Evolutionary conservation across 345 rosid species (phyloP), one percentile per base, ranked within the genome.

Genomic region (Eucalyptus dawsonii): DNA sequence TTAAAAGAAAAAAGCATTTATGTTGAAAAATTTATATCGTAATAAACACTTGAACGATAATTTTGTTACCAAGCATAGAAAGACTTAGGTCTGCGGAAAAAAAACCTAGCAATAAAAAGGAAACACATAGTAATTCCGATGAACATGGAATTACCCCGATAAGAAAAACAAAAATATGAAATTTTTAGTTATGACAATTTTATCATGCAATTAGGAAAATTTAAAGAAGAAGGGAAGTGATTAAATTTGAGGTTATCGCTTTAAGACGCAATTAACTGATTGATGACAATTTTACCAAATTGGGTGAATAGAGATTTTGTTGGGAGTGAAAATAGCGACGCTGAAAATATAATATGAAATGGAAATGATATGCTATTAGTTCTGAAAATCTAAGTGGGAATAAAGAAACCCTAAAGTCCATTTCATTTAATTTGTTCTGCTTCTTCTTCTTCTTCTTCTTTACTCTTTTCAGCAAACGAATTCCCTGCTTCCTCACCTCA

Each of bases 21-120:
- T 65, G 40, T 65, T 60, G 14, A 27, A 27, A 56, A 24, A 0
- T 10, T 27, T 27, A 6, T 27, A 60, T 27, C 14, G 0, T 12
- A 3, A 31, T 65, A 0, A n/a, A 65, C 76, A 65, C 0, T 65
- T 15, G n/a, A 4, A n/a, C 37, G 6, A 15, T 65, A n/a, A n/a
- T 14, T n/a, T 65, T 65, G 40, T 31, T 60, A 27, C 16, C 69
- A 60, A 60, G 31, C 11, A 27, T 60, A 60, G 0, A 60, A 60
- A 60, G 13, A 50, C 0, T 19, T 53, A 53, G 58, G 10, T 53
- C 2, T 21, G 2, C 2, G 0, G 25, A 53, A 53, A 5, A n/a
- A 53, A 53, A 53, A 53, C 25, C 24, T 21, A 53, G 0, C 58
- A 21, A 53, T 53, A 8, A 53, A 19, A 53, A 53, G 25, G 25